Percentiles rank a stretch among this genome's conserved stretches.
Evolutionary conservation across 108 stramenopile genomes (phyloP).

Genomic region (Fistulifera solaris): DNA sequence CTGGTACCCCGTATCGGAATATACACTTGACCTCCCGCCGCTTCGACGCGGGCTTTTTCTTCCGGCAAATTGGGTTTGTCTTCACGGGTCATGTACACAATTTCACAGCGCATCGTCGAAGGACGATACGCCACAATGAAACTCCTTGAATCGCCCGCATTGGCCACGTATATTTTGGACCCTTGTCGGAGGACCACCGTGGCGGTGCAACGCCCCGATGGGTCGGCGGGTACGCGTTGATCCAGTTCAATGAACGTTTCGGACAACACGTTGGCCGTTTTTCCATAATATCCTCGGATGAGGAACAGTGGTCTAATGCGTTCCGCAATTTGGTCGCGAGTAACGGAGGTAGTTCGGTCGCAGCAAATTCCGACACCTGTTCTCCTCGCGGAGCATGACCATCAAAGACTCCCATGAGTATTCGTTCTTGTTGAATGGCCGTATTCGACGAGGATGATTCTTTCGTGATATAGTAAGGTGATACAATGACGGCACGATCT

Average conservation of each 20-base stretch:
- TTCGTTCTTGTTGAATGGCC: background rate
- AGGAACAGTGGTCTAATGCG: slow-evolving; percentile 1
- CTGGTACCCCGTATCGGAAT: slow-evolving; percentile 49
- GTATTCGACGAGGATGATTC: background rate
- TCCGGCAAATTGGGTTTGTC: slow-evolving; percentile 68
- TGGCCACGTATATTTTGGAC: slow-evolving; percentile 60
- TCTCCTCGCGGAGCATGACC: slow-evolving; percentile 73
- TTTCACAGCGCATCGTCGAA: slow-evolving; percentile 10
- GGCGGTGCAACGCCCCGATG: slow-evolving; percentile 66
- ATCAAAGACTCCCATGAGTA: slow-evolving; percentile 74
- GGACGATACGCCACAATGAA: slow-evolving; percentile 61
- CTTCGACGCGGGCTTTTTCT: slow-evolving; percentile 53
- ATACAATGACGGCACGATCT: slow-evolving; percentile 42
- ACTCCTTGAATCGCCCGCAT: slow-evolving; percentile 67
- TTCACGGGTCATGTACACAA: slow-evolving; percentile 65
- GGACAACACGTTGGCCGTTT: slow-evolving; percentile 30
- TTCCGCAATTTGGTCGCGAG: slow-evolving; percentile 38
- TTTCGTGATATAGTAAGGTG: slow-evolving; percentile 21
- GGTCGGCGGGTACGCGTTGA: slow-evolving; percentile 43
- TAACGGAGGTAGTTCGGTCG: slow-evolving; percentile 40
- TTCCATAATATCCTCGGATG: slow-evolving; percentile 9
- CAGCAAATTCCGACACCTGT: slow-evolving; percentile 57
- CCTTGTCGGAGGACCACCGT: slow-evolving; percentile 53
- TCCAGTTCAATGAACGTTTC: slow-evolving; percentile 72
- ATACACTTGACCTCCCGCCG: slow-evolving; percentile 66